Conservation (phyloP, 2,329 filamentous ascomycete species). For the Exophiala phaeomuriformis region DNA sequence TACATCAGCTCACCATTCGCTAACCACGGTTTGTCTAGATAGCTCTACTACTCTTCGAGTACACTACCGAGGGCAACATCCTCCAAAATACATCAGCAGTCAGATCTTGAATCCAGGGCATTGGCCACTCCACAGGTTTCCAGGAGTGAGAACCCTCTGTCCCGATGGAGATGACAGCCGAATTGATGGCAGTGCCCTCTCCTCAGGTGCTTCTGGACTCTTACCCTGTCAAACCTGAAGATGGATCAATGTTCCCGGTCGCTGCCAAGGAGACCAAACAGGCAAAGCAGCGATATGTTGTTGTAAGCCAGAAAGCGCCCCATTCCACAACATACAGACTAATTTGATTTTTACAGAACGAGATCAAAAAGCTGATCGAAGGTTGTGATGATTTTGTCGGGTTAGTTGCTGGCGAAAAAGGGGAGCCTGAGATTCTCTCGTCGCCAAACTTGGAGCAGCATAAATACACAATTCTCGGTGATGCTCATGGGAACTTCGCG, state of each 20-base stretch:
- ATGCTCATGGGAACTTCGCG: constrained; percentile 12
- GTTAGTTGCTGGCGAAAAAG: constrained; percentile 11
- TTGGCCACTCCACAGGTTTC: background rate
- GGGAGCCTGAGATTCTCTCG: constrained; percentile 12
- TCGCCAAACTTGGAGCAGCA: constrained; percentile 15
- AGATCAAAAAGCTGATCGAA: constrained; percentile 21
- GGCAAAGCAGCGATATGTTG: constrained; percentile 11
- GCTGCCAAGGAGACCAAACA: background rate
- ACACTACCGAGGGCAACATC: background rate
- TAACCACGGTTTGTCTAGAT: background rate
- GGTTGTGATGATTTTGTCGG: constrained; percentile 19
- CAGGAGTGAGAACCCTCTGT: constrained; percentile 1
- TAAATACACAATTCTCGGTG: constrained; percentile 13
- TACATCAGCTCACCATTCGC: background rate
- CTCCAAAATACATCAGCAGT: background rate
- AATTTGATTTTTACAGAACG: constrained; percentile 3
- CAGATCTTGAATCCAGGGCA: background rate
- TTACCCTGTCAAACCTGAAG: background rate
- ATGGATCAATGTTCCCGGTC: background rate
- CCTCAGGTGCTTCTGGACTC: background rate
- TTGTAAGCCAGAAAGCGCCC: constrained; percentile 6
- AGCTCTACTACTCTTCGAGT: background rate
- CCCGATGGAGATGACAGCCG: constrained; percentile 4
- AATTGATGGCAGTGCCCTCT: constrained; percentile 1
- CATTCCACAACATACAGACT: background rate